Percentiles rank a stretch among this genome's conserved stretches.
Conservation (phyloP, 805 yeast species). For the Wickerhamomyces silvicola region DNA sequence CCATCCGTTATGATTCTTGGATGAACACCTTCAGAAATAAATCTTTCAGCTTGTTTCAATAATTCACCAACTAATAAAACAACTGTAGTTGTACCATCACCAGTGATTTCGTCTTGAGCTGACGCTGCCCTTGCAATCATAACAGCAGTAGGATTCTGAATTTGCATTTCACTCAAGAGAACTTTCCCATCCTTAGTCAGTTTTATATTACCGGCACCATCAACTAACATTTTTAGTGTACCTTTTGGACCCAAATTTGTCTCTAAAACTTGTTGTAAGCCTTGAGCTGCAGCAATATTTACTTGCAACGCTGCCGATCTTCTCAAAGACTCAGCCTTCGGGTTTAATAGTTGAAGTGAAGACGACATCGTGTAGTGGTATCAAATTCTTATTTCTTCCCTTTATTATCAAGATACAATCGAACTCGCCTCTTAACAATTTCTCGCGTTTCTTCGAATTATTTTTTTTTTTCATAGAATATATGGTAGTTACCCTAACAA, state of each 20-base stretch:
- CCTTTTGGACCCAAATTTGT: constrained; percentile 97
- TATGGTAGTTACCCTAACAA: too few species aligned
- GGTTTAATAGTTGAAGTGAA: constrained; percentile 83
- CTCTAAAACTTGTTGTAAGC: constrained; percentile 85
- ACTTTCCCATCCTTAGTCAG: constrained; percentile 97
- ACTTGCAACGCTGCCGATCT: constrained; percentile 94
- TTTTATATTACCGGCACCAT: constrained; percentile 93
- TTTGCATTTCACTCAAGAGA: constrained; percentile 90
- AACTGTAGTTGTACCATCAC: constrained; percentile 97
- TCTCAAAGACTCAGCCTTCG: constrained; percentile 96
- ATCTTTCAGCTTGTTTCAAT: constrained; percentile 90
- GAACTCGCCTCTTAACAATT: too few species aligned
- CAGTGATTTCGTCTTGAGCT: constrained; percentile 98
- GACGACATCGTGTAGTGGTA: constrained; percentile 36
- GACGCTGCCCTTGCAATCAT: constrained; percentile 96
- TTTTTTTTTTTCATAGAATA: too few species aligned
- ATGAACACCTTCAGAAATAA: constrained; percentile 88
- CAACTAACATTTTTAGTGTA: constrained; percentile 92
- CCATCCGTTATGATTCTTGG: constrained; percentile 95
- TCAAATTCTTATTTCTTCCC: too few species aligned
- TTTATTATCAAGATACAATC: too few species aligned
- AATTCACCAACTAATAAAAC: constrained; percentile 91
- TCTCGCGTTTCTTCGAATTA: too few species aligned
- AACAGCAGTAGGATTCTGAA: constrained; percentile 84
- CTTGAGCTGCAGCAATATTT: constrained; percentile 94